phyloP scores from a whole-genome alignment of 2,329 filamentous ascomycete species.

The Aspergillus floridensis region DNA sequence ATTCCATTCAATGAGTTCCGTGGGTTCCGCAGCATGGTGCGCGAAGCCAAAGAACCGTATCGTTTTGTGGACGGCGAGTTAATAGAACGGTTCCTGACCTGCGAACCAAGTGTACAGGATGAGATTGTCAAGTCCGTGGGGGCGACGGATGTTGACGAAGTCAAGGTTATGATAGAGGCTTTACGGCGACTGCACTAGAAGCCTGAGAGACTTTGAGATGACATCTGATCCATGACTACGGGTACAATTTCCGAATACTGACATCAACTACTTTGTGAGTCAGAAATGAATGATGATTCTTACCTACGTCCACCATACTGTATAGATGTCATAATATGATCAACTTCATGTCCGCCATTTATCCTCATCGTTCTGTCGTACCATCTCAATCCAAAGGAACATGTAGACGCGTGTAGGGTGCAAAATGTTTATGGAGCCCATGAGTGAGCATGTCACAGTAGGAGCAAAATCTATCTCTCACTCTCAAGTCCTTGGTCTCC shows the following conservation, averaged over 20 bases:
- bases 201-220: constrained; percentile 1
- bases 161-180: constrained; percentile 60
- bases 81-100: constrained; percentile 77
- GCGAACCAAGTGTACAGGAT: constrained; percentile 58
- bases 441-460: background rate
- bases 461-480: background rate
- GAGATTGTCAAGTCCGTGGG: constrained; percentile 52
- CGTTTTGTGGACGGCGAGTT: constrained; percentile 92
- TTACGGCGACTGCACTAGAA: constrained; percentile 51
- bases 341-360: background rate
- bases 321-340: background rate
- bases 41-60: constrained; percentile 71
- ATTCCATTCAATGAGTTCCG: constrained; percentile 77
- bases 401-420: no score
- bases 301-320: background rate
- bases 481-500: background rate
- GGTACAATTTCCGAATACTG: no score
- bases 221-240: background rate
- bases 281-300: background rate
- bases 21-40: constrained; percentile 72
- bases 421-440: background rate
- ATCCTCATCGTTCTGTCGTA: background rate
- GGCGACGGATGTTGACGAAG: constrained; percentile 56
- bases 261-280: background rate
- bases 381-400: background rate